Evolutionary conservation across 306 rosid species (phyloP).

Genomic region (Pueraria montana): DNA sequence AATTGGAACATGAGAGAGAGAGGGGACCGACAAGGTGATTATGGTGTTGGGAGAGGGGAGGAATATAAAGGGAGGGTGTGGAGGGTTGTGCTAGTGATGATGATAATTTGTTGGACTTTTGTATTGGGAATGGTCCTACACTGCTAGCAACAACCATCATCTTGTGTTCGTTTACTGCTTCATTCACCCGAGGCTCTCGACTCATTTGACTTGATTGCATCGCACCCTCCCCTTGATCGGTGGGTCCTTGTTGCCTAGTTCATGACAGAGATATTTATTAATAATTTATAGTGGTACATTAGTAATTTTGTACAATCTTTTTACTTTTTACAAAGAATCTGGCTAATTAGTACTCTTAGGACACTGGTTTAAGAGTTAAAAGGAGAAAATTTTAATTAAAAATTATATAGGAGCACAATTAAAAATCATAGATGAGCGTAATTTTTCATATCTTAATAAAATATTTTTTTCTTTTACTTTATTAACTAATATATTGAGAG

Average conservation of each 20-base stretch:
- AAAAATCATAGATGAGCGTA: no score
- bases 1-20: not conserved
- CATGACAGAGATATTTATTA: not conserved
- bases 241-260: constrained; percentile 28
- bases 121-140: constrained; percentile 47
- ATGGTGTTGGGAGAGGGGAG: constrained; percentile 67
- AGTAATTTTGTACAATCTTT: not conserved
- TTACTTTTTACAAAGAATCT: not conserved
- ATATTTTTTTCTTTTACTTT: no score
- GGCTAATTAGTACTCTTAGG: no score
- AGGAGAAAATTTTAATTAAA: no score
- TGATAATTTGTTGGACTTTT: constrained; percentile 57
- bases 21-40: constrained; percentile 80
- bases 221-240: not conserved
- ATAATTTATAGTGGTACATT: not conserved
- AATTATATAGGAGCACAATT: no score
- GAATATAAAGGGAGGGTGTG: constrained; percentile 77
- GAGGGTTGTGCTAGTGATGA: constrained; percentile 69
- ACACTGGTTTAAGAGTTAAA: no score
- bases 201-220: not conserved
- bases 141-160: constrained; percentile 36
- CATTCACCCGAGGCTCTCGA: constrained; percentile 14
- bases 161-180: not conserved
- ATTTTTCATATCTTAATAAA: no score
- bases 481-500: no score